Percentiles rank a stretch among this genome's conserved stretches.
Conservation (phyloP, 768 basidiomycete species). For the Amanita jacksonii region DNA sequence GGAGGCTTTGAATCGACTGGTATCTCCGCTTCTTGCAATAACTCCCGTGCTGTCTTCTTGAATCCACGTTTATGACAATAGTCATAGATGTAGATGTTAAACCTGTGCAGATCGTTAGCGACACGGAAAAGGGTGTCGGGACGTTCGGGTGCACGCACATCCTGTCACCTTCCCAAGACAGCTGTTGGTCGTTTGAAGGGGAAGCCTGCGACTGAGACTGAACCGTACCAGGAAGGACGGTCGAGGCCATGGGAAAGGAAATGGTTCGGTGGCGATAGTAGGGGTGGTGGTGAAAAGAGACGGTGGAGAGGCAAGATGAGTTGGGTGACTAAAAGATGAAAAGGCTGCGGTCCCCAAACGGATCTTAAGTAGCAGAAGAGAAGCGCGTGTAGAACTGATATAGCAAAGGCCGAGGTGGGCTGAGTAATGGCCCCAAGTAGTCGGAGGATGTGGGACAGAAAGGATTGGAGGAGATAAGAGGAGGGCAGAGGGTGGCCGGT, state of each 20-base stretch:
- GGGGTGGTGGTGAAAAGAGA: too few species aligned
- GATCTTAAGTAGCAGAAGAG: conserved; percentile 1
- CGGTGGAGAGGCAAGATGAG: conserved; percentile 2
- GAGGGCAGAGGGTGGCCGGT: conserved; percentile 9
- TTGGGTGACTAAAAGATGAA: conserved; percentile 3
- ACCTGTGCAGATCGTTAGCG: conserved; percentile 35
- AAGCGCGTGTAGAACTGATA: conserved; percentile 7
- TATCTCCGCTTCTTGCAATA: conserved; percentile 59
- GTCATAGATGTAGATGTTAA: conserved; percentile 84
- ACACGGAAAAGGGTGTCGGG: conserved; percentile 1
- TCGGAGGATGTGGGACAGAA: too few species aligned
- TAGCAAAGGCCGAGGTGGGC: conserved; percentile 5
- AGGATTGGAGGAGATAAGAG: not conserved
- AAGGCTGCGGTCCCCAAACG: not conserved
- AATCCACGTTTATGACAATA: conserved; percentile 79
- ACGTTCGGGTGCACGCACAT: conserved; percentile 38
- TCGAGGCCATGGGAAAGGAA: conserved; percentile 5
- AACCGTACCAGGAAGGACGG: conserved; percentile 3
- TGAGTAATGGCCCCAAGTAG: conserved; percentile 9
- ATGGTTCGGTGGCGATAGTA: conserved; percentile 6
- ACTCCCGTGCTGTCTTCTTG: conserved; percentile 58
- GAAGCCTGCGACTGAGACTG: conserved; percentile 15
- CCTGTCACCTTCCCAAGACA: conserved; percentile 80
- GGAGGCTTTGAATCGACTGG: conserved; percentile 55
- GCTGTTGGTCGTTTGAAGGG: conserved; percentile 15